Base-by-base conservation (phyloP, 2,329 filamentous ascomycete species). In the Aspergillus novoparasiticus region DNA sequence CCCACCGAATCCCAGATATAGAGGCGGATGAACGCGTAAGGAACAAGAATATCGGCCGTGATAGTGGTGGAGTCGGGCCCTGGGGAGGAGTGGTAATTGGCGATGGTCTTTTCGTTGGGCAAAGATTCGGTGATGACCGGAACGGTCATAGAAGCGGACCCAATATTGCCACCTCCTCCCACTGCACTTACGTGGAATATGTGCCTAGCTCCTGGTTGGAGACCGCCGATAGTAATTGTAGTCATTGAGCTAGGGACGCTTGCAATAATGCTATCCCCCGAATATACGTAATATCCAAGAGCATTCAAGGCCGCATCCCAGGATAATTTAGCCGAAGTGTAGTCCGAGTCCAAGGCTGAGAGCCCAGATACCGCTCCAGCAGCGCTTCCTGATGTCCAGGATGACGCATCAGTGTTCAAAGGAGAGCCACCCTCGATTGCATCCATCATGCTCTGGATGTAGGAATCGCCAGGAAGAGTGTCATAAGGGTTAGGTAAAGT, bases 401-500 rank as follows among this genome's bases (percentile, higher is more conserved):
- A 48, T 45, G 32, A 23, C 34, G 59, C 32, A 28, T 57, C 50
- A 2, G 61, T 26, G 21, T 65, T 67, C 1, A 53, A 30, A 23
- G 50, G 64, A 43, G 60, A 58, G 16, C 66, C 62, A 26, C 67
- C 66, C 4, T 51, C 23, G 6, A 69, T 58, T 36, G 57, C 62
- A 39, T 41, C 51, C 19, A 69, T 57, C 46, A 69, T 58, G n/a
- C 60, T 54, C 23, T 67, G 62, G 26, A 69, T 63, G 39, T 69
- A 69, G 8, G 65, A 53, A 57, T 69, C 66, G 21, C 2, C 32
- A 16, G 67, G 67, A 6, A 69, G 59, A 53, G 57, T 69, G 30
- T 69, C 62, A 55, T 69, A 68, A 6, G 67, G 66, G 41, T 69
- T 69, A 11, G 67, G 62, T 30, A 61, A 36, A 21, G 30, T 45